These are phyloP conservation scores for Arachis stenosperma DNA, from an alignment of 306 rosid genomes.

Conservation along the genomic window DNA sequence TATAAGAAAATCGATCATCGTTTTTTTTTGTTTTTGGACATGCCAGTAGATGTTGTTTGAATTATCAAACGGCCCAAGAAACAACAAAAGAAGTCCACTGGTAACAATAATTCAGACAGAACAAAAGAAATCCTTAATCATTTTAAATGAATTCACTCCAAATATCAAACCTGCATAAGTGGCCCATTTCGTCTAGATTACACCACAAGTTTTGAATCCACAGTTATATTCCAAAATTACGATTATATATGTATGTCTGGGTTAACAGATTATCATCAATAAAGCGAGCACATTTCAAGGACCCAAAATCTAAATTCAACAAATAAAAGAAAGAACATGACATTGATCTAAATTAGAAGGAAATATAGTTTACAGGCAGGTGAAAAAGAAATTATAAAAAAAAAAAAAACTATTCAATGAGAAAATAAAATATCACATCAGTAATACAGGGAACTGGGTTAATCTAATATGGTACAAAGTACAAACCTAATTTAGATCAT, in stretches of 20 bases:
- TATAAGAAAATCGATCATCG: too few relatives aligned
- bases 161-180: too few relatives aligned
- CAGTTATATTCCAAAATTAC: not conserved
- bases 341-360: constrained; percentile 47
- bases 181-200: too few relatives aligned
- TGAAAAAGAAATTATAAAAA: not conserved
- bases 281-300: constrained; percentile 4
- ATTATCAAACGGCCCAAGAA: too few relatives aligned
- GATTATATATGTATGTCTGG: not conserved
- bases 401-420: constrained; percentile 36
- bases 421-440: constrained; percentile 45
- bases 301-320: constrained; percentile 3
- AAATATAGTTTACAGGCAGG: constrained; percentile 42
- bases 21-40: too few relatives aligned
- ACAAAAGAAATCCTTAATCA: too few relatives aligned
- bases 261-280: not conserved
- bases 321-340: constrained; percentile 34
- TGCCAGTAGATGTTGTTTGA: too few relatives aligned
- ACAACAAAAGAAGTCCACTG: too few relatives aligned
- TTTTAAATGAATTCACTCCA: too few relatives aligned
- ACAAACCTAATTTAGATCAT: constrained; percentile 53
- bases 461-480: constrained; percentile 74
- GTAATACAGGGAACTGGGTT: constrained; percentile 52
- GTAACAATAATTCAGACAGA: too few relatives aligned
- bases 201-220: not conserved